These are phyloP conservation scores for Phialophora macrospora DNA, from an alignment of 2,329 filamentous ascomycete genomes.

Conservation along the genomic window DNA sequence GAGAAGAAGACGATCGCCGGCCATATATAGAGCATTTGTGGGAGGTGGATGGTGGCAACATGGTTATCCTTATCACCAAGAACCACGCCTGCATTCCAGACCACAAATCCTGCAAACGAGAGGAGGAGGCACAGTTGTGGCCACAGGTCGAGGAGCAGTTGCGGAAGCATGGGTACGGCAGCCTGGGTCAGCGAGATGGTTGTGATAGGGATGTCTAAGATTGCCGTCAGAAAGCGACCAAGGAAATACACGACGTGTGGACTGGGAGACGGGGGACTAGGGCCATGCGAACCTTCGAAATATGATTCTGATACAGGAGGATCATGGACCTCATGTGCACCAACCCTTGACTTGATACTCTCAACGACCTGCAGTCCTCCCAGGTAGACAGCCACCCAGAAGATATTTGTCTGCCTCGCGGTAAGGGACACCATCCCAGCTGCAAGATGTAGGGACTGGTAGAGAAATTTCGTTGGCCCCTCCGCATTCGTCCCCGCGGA, in stretches of 20 bases:
- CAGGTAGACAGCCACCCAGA: conserved; percentile 73
- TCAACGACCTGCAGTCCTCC: conserved; percentile 52
- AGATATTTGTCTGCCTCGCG: conserved; percentile 94
- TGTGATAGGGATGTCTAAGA: conserved; percentile 39
- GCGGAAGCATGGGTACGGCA: conserved; percentile 41
- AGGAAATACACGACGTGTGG: not conserved
- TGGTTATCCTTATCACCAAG: conserved; percentile 97
- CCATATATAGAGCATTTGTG: conserved; percentile 96
- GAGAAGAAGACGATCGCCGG: conserved; percentile 90
- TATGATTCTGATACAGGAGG: conserved; percentile 55
- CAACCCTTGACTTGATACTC: conserved; percentile 36
- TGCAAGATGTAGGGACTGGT: conserved; percentile 48
- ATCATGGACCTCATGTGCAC: conserved; percentile 55
- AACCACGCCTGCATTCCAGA: conserved; percentile 90
- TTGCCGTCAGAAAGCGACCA: conserved; percentile 13
- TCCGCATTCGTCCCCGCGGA: conserved; percentile 27
- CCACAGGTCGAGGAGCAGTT: conserved; percentile 48
- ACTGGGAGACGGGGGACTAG: not conserved
- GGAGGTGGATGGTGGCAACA: conserved; percentile 81
- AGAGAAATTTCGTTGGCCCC: conserved; percentile 32
- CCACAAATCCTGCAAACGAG: conserved; percentile 74
- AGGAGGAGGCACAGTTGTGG: conserved; percentile 65
- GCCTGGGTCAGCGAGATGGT: conserved; percentile 68
- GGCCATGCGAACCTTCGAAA: conserved; percentile 51
- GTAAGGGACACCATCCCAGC: conserved; percentile 70